Evolutionary conservation across 2,329 filamentous ascomycete genomes (phyloP).

Genomic region (Monilinia fructicola): DNA sequence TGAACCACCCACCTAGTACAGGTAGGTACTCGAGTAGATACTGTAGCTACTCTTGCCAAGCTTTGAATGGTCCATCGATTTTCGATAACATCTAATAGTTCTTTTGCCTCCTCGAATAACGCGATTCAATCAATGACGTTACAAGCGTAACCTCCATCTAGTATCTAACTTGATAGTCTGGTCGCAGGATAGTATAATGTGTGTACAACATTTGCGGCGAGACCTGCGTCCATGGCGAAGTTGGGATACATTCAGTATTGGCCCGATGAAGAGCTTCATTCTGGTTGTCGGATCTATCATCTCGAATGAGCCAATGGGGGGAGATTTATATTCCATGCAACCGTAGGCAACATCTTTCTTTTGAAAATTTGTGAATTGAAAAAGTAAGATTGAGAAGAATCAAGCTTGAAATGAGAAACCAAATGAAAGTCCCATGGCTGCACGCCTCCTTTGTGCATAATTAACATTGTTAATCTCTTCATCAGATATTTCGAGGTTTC

Average conservation of each 20-base stretch:
- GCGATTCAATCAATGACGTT: not conserved
- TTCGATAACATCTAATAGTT: not conserved
- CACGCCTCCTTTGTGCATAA: not conserved
- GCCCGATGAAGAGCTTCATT: not conserved
- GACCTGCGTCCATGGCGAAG: not conserved
- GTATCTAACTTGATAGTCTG: not conserved
- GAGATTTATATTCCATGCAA: not conserved
- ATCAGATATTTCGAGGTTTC: not conserved
- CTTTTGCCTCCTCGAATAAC: not conserved
- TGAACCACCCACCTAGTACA: not conserved
- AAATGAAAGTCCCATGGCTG: no score
- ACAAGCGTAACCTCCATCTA: not conserved
- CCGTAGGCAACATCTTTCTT: not conserved
- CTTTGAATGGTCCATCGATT: constrained; percentile 10
- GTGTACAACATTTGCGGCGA: not conserved
- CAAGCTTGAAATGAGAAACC: not conserved
- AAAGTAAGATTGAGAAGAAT: not conserved
- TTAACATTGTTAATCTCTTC: not conserved
- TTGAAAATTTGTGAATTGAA: no score
- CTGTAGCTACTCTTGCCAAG: not conserved
- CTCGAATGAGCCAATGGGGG: not conserved
- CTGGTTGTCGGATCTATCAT: constrained; percentile 4
- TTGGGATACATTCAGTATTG: not conserved
- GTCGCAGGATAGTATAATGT: not conserved
- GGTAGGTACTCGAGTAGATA: no score